Evolutionary conservation across 2,329 filamentous ascomycete species (phyloP), one percentile per base, ranked within the genome.

Genomic region (Dactylellina cionopaga): DNA sequence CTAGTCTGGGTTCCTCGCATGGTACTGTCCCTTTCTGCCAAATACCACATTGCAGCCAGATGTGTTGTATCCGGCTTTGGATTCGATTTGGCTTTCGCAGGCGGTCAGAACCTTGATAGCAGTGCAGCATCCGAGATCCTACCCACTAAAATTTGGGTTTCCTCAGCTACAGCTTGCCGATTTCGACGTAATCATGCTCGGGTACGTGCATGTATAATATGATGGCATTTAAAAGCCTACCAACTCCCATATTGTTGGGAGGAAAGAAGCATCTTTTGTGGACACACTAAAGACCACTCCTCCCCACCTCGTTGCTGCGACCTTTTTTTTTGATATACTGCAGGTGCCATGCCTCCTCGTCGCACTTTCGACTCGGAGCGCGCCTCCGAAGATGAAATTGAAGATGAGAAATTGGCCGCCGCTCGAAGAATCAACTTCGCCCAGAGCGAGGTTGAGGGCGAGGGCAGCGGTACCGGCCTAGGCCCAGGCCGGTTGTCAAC

Each of bases 11-110:
- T n/a, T 47, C 29, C 15, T 71, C 66, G 66, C 66, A 63, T 71
- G 58, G 56, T 33, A 56, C 56, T 33, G 49, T 63, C 58, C 66
- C 25, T 43, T 71, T 71, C 41, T 25, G 55, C 37, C 56, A 71
- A 56, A 63, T 64, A 71, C 66, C 66, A 71, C 66, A 71, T 71
- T 52, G 66, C 58, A 58, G 10, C 56, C 55, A 58, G 37, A 27
- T 63, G 58, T 49, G 58, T 71, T 63, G 58, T 71, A 64, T 59
- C 66, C 66, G 27, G 58, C 52, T 43, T 52, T 54, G 46, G 35
- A 43, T 59, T 58, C 54, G 19, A 54, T 72, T 72, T 65, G 68
- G 68, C 59, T 60, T 72, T 64, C 49, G 43, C 49, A 71, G 49
- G 59, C 68, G 68, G 68, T 1, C 22, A 60, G 27, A 65, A 59